These are phyloP conservation scores for Pachyrhizus erosus DNA, from an alignment of 306 rosid genomes.

Conservation along the genomic window DNA sequence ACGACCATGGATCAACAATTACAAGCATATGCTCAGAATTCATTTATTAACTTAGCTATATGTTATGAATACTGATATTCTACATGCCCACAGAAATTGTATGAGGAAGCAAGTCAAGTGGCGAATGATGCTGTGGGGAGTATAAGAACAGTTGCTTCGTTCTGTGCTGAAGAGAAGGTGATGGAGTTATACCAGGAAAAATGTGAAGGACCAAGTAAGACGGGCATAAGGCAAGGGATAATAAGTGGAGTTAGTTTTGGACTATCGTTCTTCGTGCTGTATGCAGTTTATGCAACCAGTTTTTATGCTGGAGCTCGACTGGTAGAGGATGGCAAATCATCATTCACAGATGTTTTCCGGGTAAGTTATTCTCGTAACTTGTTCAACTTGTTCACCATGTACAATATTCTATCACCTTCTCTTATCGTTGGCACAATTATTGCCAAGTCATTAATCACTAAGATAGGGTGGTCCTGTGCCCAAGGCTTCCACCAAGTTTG, in stretches of 20 bases:
- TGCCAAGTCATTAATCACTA: background rate
- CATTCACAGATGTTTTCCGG: conserved; percentile 61
- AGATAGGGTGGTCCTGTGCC: background rate
- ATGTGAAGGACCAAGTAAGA: conserved; percentile 71
- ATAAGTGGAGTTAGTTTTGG: conserved; percentile 69
- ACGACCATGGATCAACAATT: conserved; percentile 3
- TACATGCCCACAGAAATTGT: conserved; percentile 54
- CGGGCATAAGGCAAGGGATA: conserved; percentile 68
- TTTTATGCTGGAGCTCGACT: conserved; percentile 76
- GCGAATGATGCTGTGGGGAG: conserved; percentile 86
- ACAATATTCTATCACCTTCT: background rate
- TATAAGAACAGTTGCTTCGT: conserved; percentile 82
- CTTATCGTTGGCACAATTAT: background rate
- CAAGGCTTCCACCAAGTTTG: background rate
- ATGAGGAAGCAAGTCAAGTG: conserved; percentile 87
- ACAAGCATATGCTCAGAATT: background rate
- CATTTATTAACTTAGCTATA: background rate
- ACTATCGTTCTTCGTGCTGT: conserved; percentile 56
- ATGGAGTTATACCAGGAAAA: conserved; percentile 65
- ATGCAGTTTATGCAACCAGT: conserved; percentile 44
- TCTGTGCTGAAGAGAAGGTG: conserved; percentile 90
- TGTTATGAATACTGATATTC: conserved; percentile 5
- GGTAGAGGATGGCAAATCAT: conserved; percentile 63
- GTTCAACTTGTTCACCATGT: conserved; percentile 12
- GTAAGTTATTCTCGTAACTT: conserved; percentile 47